A percentile compares a stretch with the other conserved stretches of the same genome.
Evolutionary conservation across 2,329 filamentous ascomycete genomes (phyloP).

Genomic region (Neocucurbitaria cava): DNA sequence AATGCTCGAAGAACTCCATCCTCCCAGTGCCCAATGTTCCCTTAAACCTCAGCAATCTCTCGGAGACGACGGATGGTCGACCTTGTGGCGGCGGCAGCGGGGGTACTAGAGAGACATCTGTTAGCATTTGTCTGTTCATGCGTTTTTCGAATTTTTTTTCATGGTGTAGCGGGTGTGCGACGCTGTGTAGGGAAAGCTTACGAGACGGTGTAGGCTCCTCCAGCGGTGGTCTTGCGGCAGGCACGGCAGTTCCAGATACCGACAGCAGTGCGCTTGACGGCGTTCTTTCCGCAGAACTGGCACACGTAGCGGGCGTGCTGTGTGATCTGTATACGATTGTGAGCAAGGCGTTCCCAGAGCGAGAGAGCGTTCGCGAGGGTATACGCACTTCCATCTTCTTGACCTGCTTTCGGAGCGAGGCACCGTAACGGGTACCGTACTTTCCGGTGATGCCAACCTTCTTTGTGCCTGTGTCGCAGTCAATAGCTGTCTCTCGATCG

Average conservation of each 20-base stretch:
- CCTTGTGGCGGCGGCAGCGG: constrained; percentile 90
- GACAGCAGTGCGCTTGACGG: constrained; percentile 85
- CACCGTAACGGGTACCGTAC: constrained; percentile 98
- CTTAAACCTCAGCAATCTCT: constrained; percentile 94
- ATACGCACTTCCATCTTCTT: constrained; percentile 89
- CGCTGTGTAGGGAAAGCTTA: constrained; percentile 61
- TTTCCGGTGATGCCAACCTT: constrained; percentile 96
- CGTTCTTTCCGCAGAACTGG: constrained; percentile 93
- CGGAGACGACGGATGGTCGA: constrained; percentile 96
- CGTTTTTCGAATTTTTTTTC: neutral
- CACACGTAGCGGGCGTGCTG: constrained; percentile 96
- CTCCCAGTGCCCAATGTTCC: constrained; percentile 36
- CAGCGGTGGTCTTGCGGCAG: constrained; percentile 93
- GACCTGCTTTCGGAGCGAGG: constrained; percentile 97
- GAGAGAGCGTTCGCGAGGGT: constrained; percentile 8
- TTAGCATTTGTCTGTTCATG: too few relatives aligned
- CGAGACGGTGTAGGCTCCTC: constrained; percentile 95
- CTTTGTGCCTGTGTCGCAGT: constrained; percentile 39
- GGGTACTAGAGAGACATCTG: constrained; percentile 68
- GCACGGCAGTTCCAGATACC: constrained; percentile 97
- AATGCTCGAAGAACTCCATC: constrained; percentile 46
- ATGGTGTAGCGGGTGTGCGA: neutral
- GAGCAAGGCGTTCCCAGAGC: constrained; percentile 22
- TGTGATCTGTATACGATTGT: constrained; percentile 66
- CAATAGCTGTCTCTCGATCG: constrained; percentile 19